Evolutionary conservation across 2,329 filamentous ascomycete genomes (phyloP), one percentile per base, ranked within the genome.

Genomic region (Fusarium sacchari): DNA sequence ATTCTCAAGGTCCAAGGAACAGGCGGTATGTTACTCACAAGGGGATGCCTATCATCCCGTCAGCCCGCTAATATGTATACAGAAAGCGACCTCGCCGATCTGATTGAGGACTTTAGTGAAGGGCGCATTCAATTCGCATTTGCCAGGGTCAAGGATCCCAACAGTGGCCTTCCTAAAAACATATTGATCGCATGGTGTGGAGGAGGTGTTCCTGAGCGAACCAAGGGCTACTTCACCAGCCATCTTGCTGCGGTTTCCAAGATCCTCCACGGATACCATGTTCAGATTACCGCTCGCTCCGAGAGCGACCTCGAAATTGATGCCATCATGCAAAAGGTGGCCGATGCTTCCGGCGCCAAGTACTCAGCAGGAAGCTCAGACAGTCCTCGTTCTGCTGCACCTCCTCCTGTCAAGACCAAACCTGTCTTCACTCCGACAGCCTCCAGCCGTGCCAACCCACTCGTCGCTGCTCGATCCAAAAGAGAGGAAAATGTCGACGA

Each of bases 221-320:
- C 96, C 70, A 99, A 98, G 85, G 96, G 96, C 74, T 98, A 98
- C 84, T 99, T 99, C 82, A 97, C 94, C 75, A 98, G 95, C 84
- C 96, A 99, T 84, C 86, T 96, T 53, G 92, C 93, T 69, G 92
- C 94, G 53, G 95, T 98, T 42, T 92, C 95, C 71, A 98, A 97
- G 84, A 88, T 98, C 76, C 89, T 99, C 46, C 95, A 98, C 85
- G 95, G 96, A 75, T 99, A 98, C 83, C 96, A 99, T 82, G 95
- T 99, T 67, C 96, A 99, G 85, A 93, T 99, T 78, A 98, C 95
- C 59, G 96, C 96, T 68, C 94, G 96, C 69, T 97, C 95, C 71
- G 94, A 97, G 72, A 89, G 90, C 79, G 95, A 98, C 80, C 89
- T 99, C 71, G 94, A 93, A 34, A 93, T 95, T 42, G 94, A 97